These are phyloP conservation scores for Penicillium parvum DNA, from an alignment of 495 filamentous ascomycete species.

Conservation along the genomic window DNA sequence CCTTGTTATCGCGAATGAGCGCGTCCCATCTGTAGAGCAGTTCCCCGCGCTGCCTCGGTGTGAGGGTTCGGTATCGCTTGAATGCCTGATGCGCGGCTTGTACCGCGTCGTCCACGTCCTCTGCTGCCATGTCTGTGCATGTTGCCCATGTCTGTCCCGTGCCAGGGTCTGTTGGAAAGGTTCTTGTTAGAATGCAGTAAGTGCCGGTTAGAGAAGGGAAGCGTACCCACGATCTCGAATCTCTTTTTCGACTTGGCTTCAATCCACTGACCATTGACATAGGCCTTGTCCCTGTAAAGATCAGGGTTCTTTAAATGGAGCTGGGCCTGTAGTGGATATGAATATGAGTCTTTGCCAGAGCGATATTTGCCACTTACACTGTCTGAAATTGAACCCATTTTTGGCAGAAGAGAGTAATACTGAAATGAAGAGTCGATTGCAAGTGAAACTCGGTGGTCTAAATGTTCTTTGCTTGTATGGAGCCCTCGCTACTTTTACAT, in stretches of 20 bases:
- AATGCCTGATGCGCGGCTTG: conserved; percentile 57
- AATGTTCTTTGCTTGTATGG: no score
- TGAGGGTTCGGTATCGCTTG: conserved; percentile 53
- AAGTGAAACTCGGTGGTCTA: no score
- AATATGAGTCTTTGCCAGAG: no score
- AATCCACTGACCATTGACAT: conserved; percentile 50
- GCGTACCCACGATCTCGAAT: conserved; percentile 61
- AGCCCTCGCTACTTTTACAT: no score
- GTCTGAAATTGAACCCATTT: no score
- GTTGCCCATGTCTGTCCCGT: conserved; percentile 60
- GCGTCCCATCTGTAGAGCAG: conserved; percentile 57
- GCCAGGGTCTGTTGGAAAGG: conserved; percentile 57
- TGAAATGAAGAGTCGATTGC: no score
- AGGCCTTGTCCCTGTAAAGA: not conserved
- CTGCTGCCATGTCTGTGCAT: conserved; percentile 53
- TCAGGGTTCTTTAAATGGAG: not conserved
- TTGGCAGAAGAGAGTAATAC: no score
- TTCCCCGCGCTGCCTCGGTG: conserved; percentile 56
- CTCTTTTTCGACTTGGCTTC: conserved; percentile 56
- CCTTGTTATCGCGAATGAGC: conserved; percentile 44
- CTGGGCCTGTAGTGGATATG: no score
- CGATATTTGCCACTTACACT: no score
- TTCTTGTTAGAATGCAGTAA: no score
- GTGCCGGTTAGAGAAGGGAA: not conserved
- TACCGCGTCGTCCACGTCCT: conserved; percentile 60